Evolutionary conservation across 2,329 filamentous ascomycete genomes (phyloP).

Genomic region (Mycosphaerella arachidis): DNA sequence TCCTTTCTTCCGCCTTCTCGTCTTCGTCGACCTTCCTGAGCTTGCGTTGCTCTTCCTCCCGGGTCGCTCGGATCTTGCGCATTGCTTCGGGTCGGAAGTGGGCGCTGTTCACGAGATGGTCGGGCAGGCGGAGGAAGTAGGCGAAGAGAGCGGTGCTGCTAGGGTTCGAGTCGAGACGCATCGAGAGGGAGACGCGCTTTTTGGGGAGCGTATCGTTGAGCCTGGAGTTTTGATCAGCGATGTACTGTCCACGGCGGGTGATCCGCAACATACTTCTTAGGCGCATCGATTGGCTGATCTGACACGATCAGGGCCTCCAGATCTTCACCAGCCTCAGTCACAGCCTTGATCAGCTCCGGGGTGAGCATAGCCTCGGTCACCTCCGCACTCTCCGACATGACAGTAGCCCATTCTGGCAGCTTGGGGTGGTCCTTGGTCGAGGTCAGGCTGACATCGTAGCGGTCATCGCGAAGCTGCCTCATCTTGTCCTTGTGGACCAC

Average conservation of each 20-base stretch:
- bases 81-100: constrained; percentile 86
- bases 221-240: constrained; percentile 41
- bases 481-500: constrained; percentile 93
- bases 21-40: constrained; percentile 75
- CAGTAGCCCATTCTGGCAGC: constrained; percentile 80
- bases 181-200: constrained; percentile 79
- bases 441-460: constrained; percentile 91
- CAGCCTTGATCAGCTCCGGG: constrained; percentile 75
- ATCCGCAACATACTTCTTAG: constrained; percentile 61
- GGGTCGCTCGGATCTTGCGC: constrained; percentile 74
- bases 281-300: constrained; percentile 85
- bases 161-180: constrained; percentile 58
- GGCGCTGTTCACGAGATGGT: constrained; percentile 68
- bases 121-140: constrained; percentile 75
- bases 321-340: constrained; percentile 70
- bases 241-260: not conserved
- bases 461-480: constrained; percentile 82
- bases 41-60: constrained; percentile 74
- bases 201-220: constrained; percentile 77
- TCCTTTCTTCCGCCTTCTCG: constrained; percentile 60
- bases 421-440: constrained; percentile 89
- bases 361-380: constrained; percentile 84
- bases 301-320: constrained; percentile 85
- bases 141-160: constrained; percentile 67
- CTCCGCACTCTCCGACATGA: constrained; percentile 97